These are phyloP conservation scores for Gossypium longicalyx DNA, from an alignment of 345 rosid genomes.

Conservation along the genomic window DNA sequence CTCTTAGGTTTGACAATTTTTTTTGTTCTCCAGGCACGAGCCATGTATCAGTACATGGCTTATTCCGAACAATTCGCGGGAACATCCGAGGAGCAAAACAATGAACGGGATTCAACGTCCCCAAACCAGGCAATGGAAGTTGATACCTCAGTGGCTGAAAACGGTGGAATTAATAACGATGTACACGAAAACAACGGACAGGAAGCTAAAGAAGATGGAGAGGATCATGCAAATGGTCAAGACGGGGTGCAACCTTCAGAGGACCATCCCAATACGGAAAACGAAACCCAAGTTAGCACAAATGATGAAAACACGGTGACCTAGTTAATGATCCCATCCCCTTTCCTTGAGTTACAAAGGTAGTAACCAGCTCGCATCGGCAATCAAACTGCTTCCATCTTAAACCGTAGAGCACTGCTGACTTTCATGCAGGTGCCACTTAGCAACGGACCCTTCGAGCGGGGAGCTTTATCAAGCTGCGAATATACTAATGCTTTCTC, in stretches of 20 bases:
- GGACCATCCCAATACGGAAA: not conserved
- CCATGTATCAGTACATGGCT: slow-evolving; percentile 37
- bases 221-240: slow-evolving; percentile 13
- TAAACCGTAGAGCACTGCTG: not conserved
- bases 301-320: not conserved
- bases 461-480: not conserved
- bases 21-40: slow-evolving; percentile 37
- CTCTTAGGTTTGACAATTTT: not conserved
- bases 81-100: not conserved
- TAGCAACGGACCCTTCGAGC: not conserved
- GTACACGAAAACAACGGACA: slow-evolving; percentile 15
- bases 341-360: not conserved
- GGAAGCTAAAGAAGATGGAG: slow-evolving; percentile 18
- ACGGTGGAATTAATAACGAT: slow-evolving; percentile 6
- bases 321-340: not conserved
- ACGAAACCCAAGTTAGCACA: not conserved
- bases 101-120: slow-evolving; percentile 18
- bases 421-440: no score
- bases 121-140: slow-evolving; percentile 29
- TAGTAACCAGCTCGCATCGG: not conserved
- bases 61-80: slow-evolving; percentile 22
- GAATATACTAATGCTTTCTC: not conserved
- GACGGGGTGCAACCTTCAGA: slow-evolving; percentile 24
- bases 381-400: not conserved
- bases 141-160: slow-evolving; percentile 28